Evolutionary conservation across 306 rosid species (phyloP), one percentile per base, ranked within the genome.

Genomic region (Hylodesmum podocarpum): DNA sequence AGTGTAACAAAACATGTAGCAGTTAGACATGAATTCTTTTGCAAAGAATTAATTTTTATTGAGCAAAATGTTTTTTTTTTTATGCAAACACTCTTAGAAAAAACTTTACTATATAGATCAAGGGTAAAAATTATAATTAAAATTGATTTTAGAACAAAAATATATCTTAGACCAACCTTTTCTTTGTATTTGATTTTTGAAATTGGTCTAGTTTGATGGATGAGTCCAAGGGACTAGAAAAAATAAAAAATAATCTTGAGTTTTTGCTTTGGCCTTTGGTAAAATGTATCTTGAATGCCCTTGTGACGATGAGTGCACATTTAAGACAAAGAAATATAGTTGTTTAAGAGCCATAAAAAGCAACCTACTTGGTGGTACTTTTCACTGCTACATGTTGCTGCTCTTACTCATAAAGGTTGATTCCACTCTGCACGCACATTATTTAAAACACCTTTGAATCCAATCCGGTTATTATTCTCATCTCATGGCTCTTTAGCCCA

Each of bases 391-490:
- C 11, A 22, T 28, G 51, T 71, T 78, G 70, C 70, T 14, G 50
- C 36, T 10, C 44, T 62, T 69, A 6, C 72, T 75, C 75, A 31
- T 25, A 53, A 67, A n/a, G 66, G 40, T 40, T 16, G 28, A 41
- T 73, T 78, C 75, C 49, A 54, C 43, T 65, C 66, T n/a, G 73
- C 75, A 73, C 62, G 6, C 51, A 16, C 57, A 24, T 9, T 57
- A 57, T 19, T 41, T 55, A 55, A 43, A 78, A 22, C 46, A 46
- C 16, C 55, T 62, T 79, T 79, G 73, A 79, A 72, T 78, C 63
- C 64, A 25, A 69, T 58, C 53, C 63, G 47, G 4, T 63, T 63
- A 28, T 64, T 43, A 43, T 69, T 70, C 62, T 43, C 25, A 28
- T 70, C 62, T 43, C 25, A 28, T 27, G 68, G 64, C 27, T 16